Base-by-base conservation (phyloP, 2,329 filamentous ascomycete genomes). In the Didymella exigua region DNA sequence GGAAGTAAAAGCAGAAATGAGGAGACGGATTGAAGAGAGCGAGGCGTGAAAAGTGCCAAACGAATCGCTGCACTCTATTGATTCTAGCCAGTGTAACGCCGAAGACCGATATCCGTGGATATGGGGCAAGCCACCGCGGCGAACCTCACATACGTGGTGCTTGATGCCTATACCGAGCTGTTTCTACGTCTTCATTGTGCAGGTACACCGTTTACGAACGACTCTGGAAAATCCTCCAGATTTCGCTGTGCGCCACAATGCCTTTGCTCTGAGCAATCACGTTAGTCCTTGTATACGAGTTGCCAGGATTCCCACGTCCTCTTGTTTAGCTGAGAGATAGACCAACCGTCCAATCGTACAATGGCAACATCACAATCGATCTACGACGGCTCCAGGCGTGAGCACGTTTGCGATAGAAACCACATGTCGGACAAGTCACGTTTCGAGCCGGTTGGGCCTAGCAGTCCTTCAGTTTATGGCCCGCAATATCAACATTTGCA, bases 1-100 rank as follows among this genome's bases (percentile, higher is more conserved):
- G 10, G 79, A 78, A 27, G 74, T 93, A 10, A 82, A 86, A 50
- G 76, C 69, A 5, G 87, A 90, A 74, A 74, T 91, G 70, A 79
- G 81, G 65, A 80, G 82, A 56, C 80, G 81, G 2, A 53, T 30
- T 23, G 49, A 65, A 30, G 44, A 58, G 26, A 10, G 23, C n/a
- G 19, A 11, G 18, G 31, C 18, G 2, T 37, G 7, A 27, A 10
- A 30, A 9, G 24, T 4, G 36, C 14, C 30, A 6, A 27, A 11
- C n/a, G 24, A 14, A 18, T 6, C 11, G 24, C 9, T 16, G 13
- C 36, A 36, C 5, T 24, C 36, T 4, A 16, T 21, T 11, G 11
- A 3, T 8, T 10, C 5, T 4, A n/a, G 13, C 36, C 16, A 11
- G n/a, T 18, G 18, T 16, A 2, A 4, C 19, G 8, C n/a, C 5